Evolutionary conservation across 352 stramenopile genomes (phyloP).

Genomic region (Pythium sukuiense): DNA sequence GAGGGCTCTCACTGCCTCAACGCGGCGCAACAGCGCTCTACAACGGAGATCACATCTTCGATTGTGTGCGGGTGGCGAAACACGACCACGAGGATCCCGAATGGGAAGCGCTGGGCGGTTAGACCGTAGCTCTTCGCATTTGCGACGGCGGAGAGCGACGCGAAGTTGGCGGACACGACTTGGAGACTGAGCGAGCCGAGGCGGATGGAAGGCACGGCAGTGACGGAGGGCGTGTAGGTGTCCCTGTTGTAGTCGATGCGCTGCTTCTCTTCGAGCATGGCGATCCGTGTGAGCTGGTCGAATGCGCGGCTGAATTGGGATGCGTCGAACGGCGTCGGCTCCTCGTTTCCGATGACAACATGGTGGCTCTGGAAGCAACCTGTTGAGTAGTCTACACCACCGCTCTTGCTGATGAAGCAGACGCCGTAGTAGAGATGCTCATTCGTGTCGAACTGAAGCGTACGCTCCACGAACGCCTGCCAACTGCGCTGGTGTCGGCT

Average conservation of each 20-base stretch:
- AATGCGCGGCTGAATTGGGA: conserved; percentile 30
- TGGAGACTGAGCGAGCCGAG: conserved; percentile 37
- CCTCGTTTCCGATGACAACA: conserved; percentile 8
- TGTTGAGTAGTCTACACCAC: conserved; percentile 39
- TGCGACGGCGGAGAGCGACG: conserved; percentile 43
- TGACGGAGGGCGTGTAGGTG: not conserved
- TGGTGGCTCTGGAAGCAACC: conserved; percentile 45
- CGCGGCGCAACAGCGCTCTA: conserved; percentile 37
- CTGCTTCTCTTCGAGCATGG: conserved; percentile 28
- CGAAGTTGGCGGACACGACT: conserved; percentile 46
- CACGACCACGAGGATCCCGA: conserved; percentile 48
- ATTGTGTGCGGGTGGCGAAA: conserved; percentile 40
- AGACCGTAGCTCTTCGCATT: conserved; percentile 35
- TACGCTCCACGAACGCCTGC: conserved; percentile 32
- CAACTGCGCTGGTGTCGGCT: conserved; percentile 48
- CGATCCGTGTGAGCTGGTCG: conserved; percentile 42
- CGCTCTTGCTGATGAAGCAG: conserved; percentile 41
- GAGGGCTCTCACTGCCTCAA: conserved; percentile 22
- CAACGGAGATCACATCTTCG: conserved; percentile 31
- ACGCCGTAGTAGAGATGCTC: conserved; percentile 51
- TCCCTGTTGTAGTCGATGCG: not conserved
- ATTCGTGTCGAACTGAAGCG: conserved; percentile 33
- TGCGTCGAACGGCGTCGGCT: not conserved
- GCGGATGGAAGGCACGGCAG: conserved; percentile 30
- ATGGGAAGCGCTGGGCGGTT: conserved; percentile 49